A percentile compares a stretch with the other conserved stretches of the same genome.
These are phyloP conservation scores for Asterochloris sp. DNA, from an alignment of 139 green algal genomes.

Conservation along the genomic window DNA sequence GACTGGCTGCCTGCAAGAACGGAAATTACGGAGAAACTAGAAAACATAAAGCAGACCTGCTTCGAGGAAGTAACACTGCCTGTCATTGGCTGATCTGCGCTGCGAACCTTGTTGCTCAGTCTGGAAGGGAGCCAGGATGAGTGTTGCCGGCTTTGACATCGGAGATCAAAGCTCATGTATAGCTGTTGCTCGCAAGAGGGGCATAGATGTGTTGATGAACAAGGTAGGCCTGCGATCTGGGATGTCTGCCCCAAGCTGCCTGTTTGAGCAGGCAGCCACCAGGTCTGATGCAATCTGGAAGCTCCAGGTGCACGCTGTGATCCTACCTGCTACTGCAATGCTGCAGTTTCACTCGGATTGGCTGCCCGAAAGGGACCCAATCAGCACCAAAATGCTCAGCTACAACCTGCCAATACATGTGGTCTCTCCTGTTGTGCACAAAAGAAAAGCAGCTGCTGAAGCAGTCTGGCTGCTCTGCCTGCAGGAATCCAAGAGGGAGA, in stretches of 20 bases:
- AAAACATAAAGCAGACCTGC: background rate
- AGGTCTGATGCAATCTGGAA: too few relatives aligned
- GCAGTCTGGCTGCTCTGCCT: background rate
- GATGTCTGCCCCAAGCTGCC: slow-evolving; percentile 31
- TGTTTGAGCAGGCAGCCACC: too few relatives aligned
- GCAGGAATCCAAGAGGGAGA: slow-evolving; percentile 12
- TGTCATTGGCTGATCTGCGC: background rate
- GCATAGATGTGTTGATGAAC: slow-evolving; percentile 93
- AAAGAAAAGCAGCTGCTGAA: background rate
- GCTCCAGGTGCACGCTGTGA: slow-evolving; percentile 66
- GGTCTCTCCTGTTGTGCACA: background rate
- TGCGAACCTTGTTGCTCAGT: background rate
- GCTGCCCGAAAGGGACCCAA: background rate
- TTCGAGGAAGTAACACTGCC: background rate
- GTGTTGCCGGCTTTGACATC: slow-evolving; percentile 89
- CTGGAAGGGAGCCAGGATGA: slow-evolving; percentile 54
- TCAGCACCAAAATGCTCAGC: background rate
- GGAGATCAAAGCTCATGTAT: slow-evolving; percentile 84
- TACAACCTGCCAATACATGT: too few relatives aligned
- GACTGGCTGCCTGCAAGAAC: too few relatives aligned
- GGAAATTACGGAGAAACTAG: background rate
- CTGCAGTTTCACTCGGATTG: background rate
- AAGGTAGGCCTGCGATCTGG: slow-evolving; percentile 62
- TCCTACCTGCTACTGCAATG: slow-evolving; percentile 33
- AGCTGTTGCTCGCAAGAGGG: slow-evolving; percentile 41